Evolutionary conservation across 257 asterid genomes (phyloP).

Genomic region (Ligustrum vulgare): DNA sequence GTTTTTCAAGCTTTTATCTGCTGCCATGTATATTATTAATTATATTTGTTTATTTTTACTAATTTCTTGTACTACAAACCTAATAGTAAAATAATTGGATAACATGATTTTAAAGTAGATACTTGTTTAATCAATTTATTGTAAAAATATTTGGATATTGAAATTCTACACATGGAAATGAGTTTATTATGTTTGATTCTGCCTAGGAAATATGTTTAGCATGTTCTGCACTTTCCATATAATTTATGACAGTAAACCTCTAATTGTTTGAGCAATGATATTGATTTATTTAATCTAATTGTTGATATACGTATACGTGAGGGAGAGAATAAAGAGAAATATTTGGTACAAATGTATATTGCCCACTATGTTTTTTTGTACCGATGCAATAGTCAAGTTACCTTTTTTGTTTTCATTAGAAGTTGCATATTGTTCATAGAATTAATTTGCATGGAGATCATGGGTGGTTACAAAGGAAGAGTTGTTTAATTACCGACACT

Average conservation of each 20-base stretch:
- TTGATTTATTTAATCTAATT: not conserved
- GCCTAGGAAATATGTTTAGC: not conserved
- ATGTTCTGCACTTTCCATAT: not conserved
- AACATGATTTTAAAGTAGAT: not conserved
- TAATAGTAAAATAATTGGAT: not conserved
- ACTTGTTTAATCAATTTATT: not conserved
- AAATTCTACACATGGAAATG: not conserved
- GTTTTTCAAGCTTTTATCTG: conserved; percentile 15
- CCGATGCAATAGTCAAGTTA: no score
- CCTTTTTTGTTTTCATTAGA: no score
- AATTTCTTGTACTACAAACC: not conserved
- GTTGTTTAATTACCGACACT: no score
- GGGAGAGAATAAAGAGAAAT: no score
- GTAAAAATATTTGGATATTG: not conserved
- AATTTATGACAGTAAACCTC: not conserved
- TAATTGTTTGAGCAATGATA: conserved; percentile 4
- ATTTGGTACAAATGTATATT: no score
- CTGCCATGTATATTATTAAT: conserved; percentile 5
- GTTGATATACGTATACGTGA: no score
- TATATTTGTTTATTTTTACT: not conserved
- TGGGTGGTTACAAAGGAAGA: no score
- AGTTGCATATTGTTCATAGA: no score
- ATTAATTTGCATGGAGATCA: no score
- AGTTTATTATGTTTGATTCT: not conserved
- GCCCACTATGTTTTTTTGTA: no score